Conservation (phyloP, 148 eudicot species). For the Arctostaphylos glauca region DNA sequence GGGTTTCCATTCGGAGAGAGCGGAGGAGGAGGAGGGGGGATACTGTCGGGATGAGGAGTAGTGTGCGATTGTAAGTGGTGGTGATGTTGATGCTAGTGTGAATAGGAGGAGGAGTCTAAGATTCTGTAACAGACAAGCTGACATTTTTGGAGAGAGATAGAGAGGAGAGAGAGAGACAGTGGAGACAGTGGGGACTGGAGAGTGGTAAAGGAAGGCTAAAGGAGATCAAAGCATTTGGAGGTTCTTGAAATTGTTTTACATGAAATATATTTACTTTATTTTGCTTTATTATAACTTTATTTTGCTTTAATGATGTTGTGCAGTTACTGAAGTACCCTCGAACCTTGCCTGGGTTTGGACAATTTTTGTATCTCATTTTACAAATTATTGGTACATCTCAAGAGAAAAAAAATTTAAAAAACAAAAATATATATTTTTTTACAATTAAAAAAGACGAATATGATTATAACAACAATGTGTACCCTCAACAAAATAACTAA, state of each 20-base stretch:
- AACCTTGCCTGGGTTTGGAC: not conserved
- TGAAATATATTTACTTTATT: not conserved
- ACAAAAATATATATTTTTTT: not conserved
- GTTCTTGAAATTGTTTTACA: not conserved
- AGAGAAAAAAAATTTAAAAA: not conserved
- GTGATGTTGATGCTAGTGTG: not conserved
- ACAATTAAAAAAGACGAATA: no score
- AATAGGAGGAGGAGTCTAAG: conserved; percentile 14
- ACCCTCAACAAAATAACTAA: no score
- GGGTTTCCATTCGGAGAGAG: conserved; percentile 52
- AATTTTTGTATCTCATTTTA: not conserved
- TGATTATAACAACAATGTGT: not conserved
- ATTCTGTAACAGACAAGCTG: not conserved
- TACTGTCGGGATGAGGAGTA: conserved; percentile 28
- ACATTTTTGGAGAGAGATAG: conserved; percentile 2
- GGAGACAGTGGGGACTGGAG: not conserved
- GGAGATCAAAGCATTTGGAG: not conserved
- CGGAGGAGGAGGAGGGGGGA: conserved; percentile 20
- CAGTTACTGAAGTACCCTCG: not conserved
- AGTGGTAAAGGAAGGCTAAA: not conserved
- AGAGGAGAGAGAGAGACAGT: not conserved
- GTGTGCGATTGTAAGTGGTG: not conserved
- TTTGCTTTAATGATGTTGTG: not conserved
- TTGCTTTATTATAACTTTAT: not conserved
- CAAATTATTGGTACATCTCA: not conserved